Conservation (phyloP, 2,329 filamentous ascomycete species). For the Cercospora sesami region DNA sequence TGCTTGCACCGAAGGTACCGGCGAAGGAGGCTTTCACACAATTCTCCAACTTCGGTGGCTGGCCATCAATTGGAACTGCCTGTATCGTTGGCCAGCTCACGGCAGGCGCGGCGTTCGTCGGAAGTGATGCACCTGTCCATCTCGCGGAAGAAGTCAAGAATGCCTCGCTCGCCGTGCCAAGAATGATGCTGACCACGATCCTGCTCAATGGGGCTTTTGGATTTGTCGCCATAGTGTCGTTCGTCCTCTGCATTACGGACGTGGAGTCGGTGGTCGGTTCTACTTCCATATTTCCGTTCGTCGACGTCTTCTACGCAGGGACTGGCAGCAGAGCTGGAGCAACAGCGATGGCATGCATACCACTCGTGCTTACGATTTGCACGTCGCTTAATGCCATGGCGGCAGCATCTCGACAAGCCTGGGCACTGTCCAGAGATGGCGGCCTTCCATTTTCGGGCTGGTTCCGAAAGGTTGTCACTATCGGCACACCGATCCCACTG, state of each 20-base stretch:
- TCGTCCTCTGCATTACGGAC: constrained; percentile 45
- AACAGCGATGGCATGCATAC: constrained; percentile 19
- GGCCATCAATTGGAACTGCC: constrained; percentile 47
- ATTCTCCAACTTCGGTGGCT: constrained; percentile 45
- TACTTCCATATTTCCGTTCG: constrained; percentile 36
- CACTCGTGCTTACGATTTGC: constrained; percentile 15
- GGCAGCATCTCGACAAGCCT: constrained; percentile 43
- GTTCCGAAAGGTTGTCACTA: constrained; percentile 15
- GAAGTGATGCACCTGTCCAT: constrained; percentile 22
- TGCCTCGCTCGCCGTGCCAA: constrained; percentile 43
- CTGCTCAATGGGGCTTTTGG: constrained; percentile 49
- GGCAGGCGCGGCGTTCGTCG: constrained; percentile 17
- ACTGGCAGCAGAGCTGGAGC: constrained; percentile 16
- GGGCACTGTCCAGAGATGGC: constrained; percentile 44
- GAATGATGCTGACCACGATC: constrained; percentile 48
- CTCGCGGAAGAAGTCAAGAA: constrained; percentile 34
- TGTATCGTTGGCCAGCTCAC: constrained; percentile 43
- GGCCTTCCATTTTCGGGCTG: constrained; percentile 42
- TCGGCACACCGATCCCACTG: constrained; percentile 25
- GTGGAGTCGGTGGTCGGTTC: constrained; percentile 31
- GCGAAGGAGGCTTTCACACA: constrained; percentile 52
- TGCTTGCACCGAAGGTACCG: constrained; percentile 49
- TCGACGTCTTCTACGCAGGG: constrained; percentile 35
- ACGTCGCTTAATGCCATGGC: constrained; percentile 35
- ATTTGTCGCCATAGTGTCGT: constrained; percentile 44